Evolutionary conservation across 495 filamentous ascomycete species (phyloP).

Genomic region (Neurospora tetraspora): DNA sequence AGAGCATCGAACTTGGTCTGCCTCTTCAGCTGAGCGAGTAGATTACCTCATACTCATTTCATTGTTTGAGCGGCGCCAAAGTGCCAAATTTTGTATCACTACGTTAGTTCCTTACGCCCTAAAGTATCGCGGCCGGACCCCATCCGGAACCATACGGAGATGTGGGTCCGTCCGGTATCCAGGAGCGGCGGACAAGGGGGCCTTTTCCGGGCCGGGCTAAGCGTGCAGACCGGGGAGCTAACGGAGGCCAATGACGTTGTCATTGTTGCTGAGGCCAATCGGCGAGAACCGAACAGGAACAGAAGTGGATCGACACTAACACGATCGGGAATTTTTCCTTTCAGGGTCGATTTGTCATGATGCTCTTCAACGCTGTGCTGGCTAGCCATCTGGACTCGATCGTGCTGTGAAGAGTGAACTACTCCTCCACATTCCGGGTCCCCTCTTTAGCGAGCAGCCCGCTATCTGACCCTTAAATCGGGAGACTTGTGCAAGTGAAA

Average conservation of each 20-base stretch:
- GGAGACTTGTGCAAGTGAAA: neutral
- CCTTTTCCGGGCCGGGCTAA: neutral
- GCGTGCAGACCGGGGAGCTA: neutral
- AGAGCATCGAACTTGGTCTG: neutral
- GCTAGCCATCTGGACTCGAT: neutral
- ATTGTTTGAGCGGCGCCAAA: no score
- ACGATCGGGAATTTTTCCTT: neutral
- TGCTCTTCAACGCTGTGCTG: neutral
- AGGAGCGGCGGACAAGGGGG: neutral
- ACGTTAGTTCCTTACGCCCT: no score
- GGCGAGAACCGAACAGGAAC: no score
- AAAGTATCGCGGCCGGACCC: no score
- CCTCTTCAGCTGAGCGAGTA: neutral
- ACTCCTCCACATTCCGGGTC: neutral
- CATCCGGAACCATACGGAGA: neutral
- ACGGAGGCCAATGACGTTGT: neutral
- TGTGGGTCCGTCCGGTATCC: neutral
- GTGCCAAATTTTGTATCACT: no score
- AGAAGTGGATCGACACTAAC: neutral
- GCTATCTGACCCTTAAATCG: neutral
- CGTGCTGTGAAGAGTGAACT: no score
- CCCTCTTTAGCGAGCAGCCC: neutral
- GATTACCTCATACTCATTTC: neutral
- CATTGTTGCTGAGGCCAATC: neutral
- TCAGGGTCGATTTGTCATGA: neutral